Conservation (phyloP, 1,284 basidiomycete species). For the Entoloma clypeatum region DNA sequence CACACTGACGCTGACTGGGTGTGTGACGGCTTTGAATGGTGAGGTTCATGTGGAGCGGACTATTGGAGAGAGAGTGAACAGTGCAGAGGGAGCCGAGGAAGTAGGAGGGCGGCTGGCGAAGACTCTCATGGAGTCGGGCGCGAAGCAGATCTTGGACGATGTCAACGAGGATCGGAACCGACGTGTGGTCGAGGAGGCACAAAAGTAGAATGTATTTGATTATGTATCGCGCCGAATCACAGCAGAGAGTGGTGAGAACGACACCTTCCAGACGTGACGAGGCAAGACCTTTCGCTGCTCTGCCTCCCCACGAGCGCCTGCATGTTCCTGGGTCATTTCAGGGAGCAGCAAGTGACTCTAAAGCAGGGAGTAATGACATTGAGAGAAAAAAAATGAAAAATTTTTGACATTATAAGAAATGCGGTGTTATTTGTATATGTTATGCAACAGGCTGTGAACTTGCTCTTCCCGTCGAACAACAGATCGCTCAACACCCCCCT, state of each 20-base stretch:
- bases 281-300: constrained; percentile 35
- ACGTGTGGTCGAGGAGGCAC: constrained; percentile 46
- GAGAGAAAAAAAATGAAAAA: constrained; percentile 13
- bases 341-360: constrained; percentile 62
- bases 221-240: constrained; percentile 32
- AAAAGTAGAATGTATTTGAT: constrained; percentile 5
- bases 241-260: constrained; percentile 20
- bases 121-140: constrained; percentile 65
- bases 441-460: constrained; percentile 10
- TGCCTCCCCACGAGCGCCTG: constrained; percentile 65
- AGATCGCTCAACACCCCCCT: not conserved
- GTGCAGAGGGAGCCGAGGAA: constrained; percentile 59
- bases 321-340: constrained; percentile 38
- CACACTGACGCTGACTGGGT: constrained; percentile 66
- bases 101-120: constrained; percentile 67
- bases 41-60: constrained; percentile 65
- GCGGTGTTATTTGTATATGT: constrained; percentile 9
- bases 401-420: constrained; percentile 10
- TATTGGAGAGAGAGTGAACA: constrained; percentile 50
- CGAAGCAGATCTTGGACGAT: constrained; percentile 73
- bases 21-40: constrained; percentile 80
- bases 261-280: constrained; percentile 26
- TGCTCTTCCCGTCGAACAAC: not conserved
- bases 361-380: constrained; percentile 48
- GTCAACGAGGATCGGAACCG: constrained; percentile 66